These are phyloP conservation scores for Podaxis rugospora DNA, from an alignment of 768 basidiomycete species.

Conservation along the genomic window DNA sequence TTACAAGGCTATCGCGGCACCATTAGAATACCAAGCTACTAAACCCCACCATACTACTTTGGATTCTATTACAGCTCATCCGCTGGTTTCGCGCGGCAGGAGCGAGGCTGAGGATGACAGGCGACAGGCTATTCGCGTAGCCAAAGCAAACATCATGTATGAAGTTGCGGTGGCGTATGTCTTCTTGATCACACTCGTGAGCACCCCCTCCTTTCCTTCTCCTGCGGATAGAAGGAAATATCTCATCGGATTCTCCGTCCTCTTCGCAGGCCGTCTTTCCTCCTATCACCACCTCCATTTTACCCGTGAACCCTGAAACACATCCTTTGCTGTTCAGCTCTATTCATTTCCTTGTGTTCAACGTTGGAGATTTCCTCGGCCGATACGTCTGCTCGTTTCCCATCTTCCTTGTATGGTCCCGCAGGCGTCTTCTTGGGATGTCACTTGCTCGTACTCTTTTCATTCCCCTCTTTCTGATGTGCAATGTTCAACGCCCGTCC, in stretches of 20 bases:
- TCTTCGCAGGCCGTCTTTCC: slow-evolving; percentile 74
- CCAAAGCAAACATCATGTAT: slow-evolving; percentile 61
- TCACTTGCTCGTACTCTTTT: slow-evolving; percentile 75
- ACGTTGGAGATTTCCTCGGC: slow-evolving; percentile 66
- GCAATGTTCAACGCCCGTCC: slow-evolving; percentile 65
- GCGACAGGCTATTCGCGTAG: slow-evolving; percentile 44
- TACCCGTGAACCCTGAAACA: slow-evolving; percentile 54
- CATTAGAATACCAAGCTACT: slow-evolving; percentile 35
- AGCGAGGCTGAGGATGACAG: slow-evolving; percentile 26
- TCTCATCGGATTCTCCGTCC: slow-evolving; percentile 6
- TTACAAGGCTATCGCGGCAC: slow-evolving; percentile 52
- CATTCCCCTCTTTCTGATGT: slow-evolving; percentile 83
- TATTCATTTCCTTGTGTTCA: slow-evolving; percentile 74
- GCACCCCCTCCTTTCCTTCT: slow-evolving; percentile 19
- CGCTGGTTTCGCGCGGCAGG: slow-evolving; percentile 14
- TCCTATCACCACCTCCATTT: slow-evolving; percentile 75
- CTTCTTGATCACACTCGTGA: slow-evolving; percentile 76
- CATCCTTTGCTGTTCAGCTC: slow-evolving; percentile 84
- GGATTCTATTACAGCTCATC: slow-evolving; percentile 16
- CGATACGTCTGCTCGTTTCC: slow-evolving; percentile 68
- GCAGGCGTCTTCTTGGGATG: slow-evolving; percentile 53
- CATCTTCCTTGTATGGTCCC: slow-evolving; percentile 63
- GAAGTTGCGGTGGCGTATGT: slow-evolving; percentile 73
- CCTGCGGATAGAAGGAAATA: not conserved
- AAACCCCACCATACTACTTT: slow-evolving; percentile 13